Conservation (phyloP, 2,329 filamentous ascomycete genomes). For the Bipolaris gigantea region DNA sequence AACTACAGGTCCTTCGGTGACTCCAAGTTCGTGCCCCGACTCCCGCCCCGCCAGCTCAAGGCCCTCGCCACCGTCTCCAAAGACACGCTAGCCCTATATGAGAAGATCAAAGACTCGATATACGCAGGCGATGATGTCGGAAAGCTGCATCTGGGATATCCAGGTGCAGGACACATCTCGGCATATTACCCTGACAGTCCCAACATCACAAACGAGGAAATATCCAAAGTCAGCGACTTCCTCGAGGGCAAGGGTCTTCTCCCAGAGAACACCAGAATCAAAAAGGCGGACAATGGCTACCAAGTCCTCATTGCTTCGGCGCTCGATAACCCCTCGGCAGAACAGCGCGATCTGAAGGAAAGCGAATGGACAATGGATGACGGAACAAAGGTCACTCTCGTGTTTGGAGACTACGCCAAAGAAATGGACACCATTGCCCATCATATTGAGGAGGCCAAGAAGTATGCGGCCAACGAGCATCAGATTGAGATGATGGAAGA, state of each 20-base stretch:
- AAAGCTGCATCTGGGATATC: slow-evolving; percentile 54
- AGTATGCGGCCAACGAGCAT: slow-evolving; percentile 52
- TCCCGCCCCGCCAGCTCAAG: slow-evolving; percentile 48
- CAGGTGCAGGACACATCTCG: slow-evolving; percentile 52
- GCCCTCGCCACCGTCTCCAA: slow-evolving; percentile 49
- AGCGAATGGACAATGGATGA: slow-evolving; percentile 51
- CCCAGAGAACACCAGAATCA: slow-evolving; percentile 55
- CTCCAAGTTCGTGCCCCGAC: slow-evolving; percentile 56
- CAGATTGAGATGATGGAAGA: slow-evolving; percentile 50
- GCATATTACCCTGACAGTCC: slow-evolving; percentile 56
- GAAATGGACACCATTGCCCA: slow-evolving; percentile 53
- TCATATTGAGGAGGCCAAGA: slow-evolving; percentile 51
- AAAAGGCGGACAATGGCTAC: slow-evolving; percentile 49
- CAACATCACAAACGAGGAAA: slow-evolving; percentile 53
- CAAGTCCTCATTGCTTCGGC: slow-evolving; percentile 55
- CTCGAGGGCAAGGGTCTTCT: slow-evolving; percentile 50
- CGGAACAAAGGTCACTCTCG: slow-evolving; percentile 51
- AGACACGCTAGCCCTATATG: slow-evolving; percentile 46
- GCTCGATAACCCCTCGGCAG: slow-evolving; percentile 43
- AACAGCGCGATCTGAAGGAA: slow-evolving; percentile 49
- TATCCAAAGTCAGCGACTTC: slow-evolving; percentile 51
- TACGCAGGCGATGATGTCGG: slow-evolving; percentile 48
- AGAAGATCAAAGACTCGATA: slow-evolving; percentile 50
- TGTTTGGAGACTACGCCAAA: slow-evolving; percentile 51
- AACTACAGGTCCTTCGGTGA: slow-evolving; percentile 58